phyloP scores from a whole-genome alignment of 352 stramenopile species.

The Globisporangium rhizosaccharum region DNA sequence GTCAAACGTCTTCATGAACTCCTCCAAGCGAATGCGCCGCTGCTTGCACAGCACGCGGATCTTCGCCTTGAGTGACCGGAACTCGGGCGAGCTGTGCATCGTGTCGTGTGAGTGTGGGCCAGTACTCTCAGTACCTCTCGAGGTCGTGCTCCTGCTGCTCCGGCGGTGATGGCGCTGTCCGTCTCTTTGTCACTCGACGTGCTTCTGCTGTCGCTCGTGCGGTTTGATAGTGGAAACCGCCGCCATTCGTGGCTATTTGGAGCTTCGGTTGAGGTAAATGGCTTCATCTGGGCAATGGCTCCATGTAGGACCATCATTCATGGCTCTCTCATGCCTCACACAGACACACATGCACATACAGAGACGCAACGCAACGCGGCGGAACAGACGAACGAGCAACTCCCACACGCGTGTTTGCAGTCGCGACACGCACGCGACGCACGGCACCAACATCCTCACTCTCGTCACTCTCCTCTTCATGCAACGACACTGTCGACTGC shows the following conservation, averaged over 20 bases:
- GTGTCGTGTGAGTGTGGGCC: background rate
- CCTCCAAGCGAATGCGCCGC: constrained; percentile 72
- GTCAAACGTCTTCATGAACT: constrained; percentile 89
- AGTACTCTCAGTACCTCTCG: background rate
- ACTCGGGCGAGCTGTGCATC: constrained; percentile 71
- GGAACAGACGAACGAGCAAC: background rate
- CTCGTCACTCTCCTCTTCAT: constrained; percentile 1
- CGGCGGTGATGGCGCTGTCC: background rate
- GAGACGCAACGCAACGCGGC: no score
- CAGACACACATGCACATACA: no score
- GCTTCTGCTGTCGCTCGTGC: no score
- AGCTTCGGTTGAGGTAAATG: no score
- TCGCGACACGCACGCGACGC: background rate
- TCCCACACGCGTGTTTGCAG: background rate
- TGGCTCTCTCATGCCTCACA: no score
- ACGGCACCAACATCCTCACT: no score
- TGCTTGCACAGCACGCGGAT: constrained; percentile 78
- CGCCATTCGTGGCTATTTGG: no score
- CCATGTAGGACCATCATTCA: no score
- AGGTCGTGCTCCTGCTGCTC: background rate
- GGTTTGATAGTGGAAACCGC: no score
- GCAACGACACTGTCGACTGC: constrained; percentile 53
- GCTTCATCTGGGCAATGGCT: no score
- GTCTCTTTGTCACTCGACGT: no score
- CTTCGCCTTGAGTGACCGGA: constrained; percentile 77